Evolutionary conservation across 108 stramenopile genomes (phyloP).

Genomic region (Pseudonitzschia delicatissima): DNA sequence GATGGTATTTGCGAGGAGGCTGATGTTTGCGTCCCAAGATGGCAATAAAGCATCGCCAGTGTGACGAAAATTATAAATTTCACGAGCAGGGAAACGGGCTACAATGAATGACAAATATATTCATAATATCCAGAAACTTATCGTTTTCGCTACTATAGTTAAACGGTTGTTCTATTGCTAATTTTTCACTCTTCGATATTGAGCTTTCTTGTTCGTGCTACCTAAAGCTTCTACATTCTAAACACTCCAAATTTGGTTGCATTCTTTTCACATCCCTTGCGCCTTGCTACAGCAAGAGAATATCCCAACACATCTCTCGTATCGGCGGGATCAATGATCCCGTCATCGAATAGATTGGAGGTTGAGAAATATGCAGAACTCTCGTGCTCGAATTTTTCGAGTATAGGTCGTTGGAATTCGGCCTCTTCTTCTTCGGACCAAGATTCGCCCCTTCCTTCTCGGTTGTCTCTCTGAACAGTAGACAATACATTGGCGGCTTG

Average conservation of each 20-base stretch:
- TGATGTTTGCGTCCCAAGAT: background rate
- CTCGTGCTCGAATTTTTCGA: constrained; percentile 79
- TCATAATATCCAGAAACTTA: too few relatives aligned
- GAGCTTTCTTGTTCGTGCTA: too few relatives aligned
- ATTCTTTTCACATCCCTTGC: constrained; percentile 54
- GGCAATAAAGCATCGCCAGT: background rate
- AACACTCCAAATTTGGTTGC: constrained; percentile 57
- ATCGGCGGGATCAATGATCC: constrained; percentile 93
- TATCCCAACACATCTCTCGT: constrained; percentile 87
- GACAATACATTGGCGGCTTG: constrained; percentile 96
- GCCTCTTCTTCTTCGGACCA: constrained; percentile 77
- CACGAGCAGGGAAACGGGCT: too few relatives aligned
- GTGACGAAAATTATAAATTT: too few relatives aligned
- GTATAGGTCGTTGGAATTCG: constrained; percentile 61
- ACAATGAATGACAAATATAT: too few relatives aligned
- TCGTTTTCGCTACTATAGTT: too few relatives aligned
- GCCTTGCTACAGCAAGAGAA: constrained; percentile 62
- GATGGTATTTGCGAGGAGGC: constrained; percentile 29
- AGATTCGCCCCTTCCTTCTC: constrained; percentile 60
- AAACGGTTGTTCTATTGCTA: too few relatives aligned
- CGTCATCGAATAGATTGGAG: constrained; percentile 97
- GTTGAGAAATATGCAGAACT: constrained; percentile 89
- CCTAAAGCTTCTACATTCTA: too few relatives aligned
- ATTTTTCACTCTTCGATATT: too few relatives aligned
- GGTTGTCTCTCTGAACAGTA: constrained; percentile 85